Evolutionary conservation across 2,329 filamentous ascomycete genomes (phyloP).

Genomic region (Colletotrichum sidae): DNA sequence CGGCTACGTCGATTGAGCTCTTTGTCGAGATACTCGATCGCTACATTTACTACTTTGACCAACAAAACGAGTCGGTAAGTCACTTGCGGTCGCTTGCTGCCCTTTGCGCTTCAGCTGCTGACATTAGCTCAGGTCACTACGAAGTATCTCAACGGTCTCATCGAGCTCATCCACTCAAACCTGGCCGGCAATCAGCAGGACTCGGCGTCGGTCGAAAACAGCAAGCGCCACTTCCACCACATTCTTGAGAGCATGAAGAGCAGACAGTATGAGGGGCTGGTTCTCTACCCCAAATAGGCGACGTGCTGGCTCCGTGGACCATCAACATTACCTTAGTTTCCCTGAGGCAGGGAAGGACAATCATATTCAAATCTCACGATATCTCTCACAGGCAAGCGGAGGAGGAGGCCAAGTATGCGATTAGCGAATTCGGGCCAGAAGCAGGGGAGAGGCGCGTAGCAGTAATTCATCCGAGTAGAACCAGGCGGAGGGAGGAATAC

Average conservation of each 20-base stretch:
- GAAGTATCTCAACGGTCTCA: slow-evolving; percentile 97
- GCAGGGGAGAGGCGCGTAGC: background rate
- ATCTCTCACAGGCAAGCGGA: background rate
- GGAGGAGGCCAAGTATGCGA: background rate
- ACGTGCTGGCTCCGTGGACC: background rate
- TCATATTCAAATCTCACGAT: slow-evolving; percentile 10
- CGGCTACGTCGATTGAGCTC: slow-evolving; percentile 93
- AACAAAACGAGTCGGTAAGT: slow-evolving; percentile 92
- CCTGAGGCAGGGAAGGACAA: background rate
- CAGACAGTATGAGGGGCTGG: slow-evolving; percentile 92
- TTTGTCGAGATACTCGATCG: slow-evolving; percentile 98
- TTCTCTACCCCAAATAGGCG: slow-evolving; percentile 68
- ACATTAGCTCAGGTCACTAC: slow-evolving; percentile 76
- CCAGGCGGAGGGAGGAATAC: background rate
- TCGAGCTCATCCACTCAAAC: slow-evolving; percentile 98
- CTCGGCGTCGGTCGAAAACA: slow-evolving; percentile 85
- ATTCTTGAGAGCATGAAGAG: slow-evolving; percentile 94
- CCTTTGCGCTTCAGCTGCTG: background rate
- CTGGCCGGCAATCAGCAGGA: slow-evolving; percentile 86
- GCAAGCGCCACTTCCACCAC: slow-evolving; percentile 92
- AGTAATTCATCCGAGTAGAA: background rate
- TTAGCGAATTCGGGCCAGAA: no score
- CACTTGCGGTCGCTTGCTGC: rapidly evolving
- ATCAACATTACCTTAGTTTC: background rate
- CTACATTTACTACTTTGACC: slow-evolving; percentile 99